Percentiles rank a stretch among this genome's conserved stretches.
phyloP scores from a whole-genome alignment of 768 basidiomycete genomes.

The Serpula lacrymans region DNA sequence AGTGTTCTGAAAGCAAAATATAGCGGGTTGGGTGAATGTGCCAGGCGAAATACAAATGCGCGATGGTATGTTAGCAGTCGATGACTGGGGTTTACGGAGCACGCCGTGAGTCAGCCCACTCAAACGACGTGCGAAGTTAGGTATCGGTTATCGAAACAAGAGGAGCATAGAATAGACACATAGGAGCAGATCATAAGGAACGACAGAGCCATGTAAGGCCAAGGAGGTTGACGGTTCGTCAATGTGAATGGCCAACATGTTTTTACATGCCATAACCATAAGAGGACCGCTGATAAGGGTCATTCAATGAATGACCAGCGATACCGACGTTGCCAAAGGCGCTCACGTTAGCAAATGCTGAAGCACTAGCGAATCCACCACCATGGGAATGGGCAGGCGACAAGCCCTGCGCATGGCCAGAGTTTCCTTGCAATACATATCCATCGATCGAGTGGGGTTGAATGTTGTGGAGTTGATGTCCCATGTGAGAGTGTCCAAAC shows the following conservation, averaged over 20 bases:
- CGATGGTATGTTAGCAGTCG: conserved; percentile 46
- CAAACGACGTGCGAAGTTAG: conserved; percentile 27
- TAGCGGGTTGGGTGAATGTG: conserved; percentile 48
- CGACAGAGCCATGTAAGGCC: conserved; percentile 24
- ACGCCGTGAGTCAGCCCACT: no score
- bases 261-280: conserved; percentile 82
- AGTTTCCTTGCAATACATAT: conserved; percentile 75
- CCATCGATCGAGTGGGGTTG: conserved; percentile 76
- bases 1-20: conserved; percentile 35
- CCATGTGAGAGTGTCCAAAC: conserved; percentile 56
- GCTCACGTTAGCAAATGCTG: conserved; percentile 51
- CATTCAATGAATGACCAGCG: conserved; percentile 52
- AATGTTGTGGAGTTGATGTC: conserved; percentile 53
- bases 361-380: conserved; percentile 54
- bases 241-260: conserved; percentile 2
- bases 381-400: conserved; percentile 55
- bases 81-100: no score
- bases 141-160: conserved; percentile 33
- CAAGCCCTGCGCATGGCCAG: conserved; percentile 60
- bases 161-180: conserved; percentile 31
- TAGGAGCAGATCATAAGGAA: conserved; percentile 30
- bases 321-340: conserved; percentile 45
- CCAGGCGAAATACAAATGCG: conserved; percentile 69
- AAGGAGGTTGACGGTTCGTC: conserved; percentile 24
- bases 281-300: conserved; percentile 71